Percentiles rank a stretch among this genome's conserved stretches.
Conservation (phyloP, 2,329 filamentous ascomycete species). For the Trichoderma sp. region DNA sequence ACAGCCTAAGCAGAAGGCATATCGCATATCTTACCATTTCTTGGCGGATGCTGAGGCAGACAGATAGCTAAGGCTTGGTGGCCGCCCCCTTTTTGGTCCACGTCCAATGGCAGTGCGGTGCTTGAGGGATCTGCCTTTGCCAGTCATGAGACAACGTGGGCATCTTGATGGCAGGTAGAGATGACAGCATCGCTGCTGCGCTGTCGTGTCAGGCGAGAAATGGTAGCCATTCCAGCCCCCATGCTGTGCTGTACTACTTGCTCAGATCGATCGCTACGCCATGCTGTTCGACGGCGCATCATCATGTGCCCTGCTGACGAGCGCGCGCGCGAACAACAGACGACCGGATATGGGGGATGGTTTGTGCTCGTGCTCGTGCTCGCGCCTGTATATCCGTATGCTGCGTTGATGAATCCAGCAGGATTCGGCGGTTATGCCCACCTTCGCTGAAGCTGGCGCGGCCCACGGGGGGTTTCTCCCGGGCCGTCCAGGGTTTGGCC, state of each 20-base stretch:
- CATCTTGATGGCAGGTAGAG: neutral
- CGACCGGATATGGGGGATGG: neutral
- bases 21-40: constrained; percentile 11
- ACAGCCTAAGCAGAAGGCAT: neutral
- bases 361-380: neutral
- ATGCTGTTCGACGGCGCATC: neutral
- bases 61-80: neutral
- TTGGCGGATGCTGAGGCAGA: constrained; percentile 1
- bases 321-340: neutral
- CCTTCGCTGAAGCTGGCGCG: neutral
- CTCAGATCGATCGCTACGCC: constrained; percentile 8
- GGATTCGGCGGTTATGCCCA: neutral
- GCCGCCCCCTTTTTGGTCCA: constrained; percentile 1
- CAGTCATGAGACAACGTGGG: constrained; percentile 21
- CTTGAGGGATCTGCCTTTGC: constrained; percentile 10
- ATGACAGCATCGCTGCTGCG: constrained; percentile 7
- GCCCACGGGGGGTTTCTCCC: neutral
- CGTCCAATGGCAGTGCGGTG: neutral
- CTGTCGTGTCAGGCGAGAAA: constrained; percentile 14
- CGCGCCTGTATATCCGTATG: neutral
- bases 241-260: neutral
- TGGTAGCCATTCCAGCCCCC: constrained; percentile 11
- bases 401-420: neutral
- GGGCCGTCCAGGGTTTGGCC: neutral
- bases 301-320: constrained; percentile 4